These are phyloP conservation scores for Skeletonema grethae DNA, from an alignment of 108 stramenopile genomes.

Conservation along the genomic window DNA sequence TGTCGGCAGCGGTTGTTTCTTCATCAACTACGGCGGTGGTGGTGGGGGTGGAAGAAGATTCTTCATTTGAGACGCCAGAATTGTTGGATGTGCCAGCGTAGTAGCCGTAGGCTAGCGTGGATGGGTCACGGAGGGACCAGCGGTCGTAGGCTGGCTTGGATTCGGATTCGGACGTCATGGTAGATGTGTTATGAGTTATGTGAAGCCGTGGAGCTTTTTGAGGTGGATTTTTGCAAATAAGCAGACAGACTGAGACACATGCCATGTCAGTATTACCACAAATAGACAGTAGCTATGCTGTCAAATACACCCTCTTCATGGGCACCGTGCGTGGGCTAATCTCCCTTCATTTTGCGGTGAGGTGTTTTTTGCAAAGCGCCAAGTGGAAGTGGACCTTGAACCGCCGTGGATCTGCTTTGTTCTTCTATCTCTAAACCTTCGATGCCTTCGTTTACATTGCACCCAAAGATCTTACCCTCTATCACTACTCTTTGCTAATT, in stretches of 20 bases:
- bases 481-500: not conserved
- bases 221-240: no score
- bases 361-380: not conserved
- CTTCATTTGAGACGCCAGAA: slow-evolving; percentile 1
- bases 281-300: not conserved
- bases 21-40: not conserved
- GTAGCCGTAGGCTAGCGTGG: slow-evolving; percentile 75
- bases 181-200: not conserved
- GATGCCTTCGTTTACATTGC: not conserved
- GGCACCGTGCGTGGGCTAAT: not conserved
- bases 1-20: not conserved
- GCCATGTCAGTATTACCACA: not conserved
- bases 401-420: not conserved
- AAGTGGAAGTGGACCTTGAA: not conserved
- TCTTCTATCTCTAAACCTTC: not conserved
- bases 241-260: not conserved
- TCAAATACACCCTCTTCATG: not conserved
- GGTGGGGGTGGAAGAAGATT: no score
- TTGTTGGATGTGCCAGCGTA: slow-evolving; percentile 23
- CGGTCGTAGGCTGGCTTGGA: slow-evolving; percentile 58
- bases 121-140: slow-evolving; percentile 75
- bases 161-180: slow-evolving; percentile 14
- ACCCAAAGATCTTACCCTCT: not conserved
- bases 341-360: not conserved
- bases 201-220: not conserved